These are phyloP conservation scores for Verticillium klebahnii DNA, from an alignment of 2,329 filamentous ascomycete genomes.

Conservation along the genomic window DNA sequence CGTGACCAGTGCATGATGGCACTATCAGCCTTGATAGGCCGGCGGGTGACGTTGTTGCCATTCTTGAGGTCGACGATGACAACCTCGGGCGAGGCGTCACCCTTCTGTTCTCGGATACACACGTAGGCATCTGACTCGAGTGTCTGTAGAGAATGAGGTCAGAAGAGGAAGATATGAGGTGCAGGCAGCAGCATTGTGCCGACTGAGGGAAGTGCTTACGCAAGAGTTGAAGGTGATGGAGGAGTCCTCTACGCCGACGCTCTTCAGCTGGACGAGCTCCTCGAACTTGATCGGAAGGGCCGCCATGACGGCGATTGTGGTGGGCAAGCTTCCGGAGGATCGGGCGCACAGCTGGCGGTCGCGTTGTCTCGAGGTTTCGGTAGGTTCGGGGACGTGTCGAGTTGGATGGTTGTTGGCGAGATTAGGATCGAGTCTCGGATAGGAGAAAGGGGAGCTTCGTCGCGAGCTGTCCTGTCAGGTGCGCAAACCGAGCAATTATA, in stretches of 20 bases:
- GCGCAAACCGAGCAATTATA: constrained; percentile 14
- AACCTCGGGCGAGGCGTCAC: constrained; percentile 82
- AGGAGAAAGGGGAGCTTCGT: constrained; percentile 6
- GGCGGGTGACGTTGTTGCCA: constrained; percentile 88
- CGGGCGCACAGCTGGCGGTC: constrained; percentile 5
- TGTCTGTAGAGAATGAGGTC: constrained; percentile 78
- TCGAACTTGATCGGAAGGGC: constrained; percentile 88
- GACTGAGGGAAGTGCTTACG: constrained; percentile 42
- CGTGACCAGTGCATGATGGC: constrained; percentile 99
- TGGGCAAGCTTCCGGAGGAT: constrained; percentile 6
- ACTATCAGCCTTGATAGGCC: constrained; percentile 98
- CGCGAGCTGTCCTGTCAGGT: not conserved
- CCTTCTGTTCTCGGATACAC: constrained; percentile 92
- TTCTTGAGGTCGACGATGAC: constrained; percentile 98
- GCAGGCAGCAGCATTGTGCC: not conserved
- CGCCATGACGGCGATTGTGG: constrained; percentile 42
- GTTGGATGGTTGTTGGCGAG: constrained; percentile 6
- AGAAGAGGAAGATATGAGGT: constrained; percentile 47
- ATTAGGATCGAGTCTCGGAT: constrained; percentile 5
- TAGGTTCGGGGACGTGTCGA: constrained; percentile 1
- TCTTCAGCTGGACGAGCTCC: constrained; percentile 71
- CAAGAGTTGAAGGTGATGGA: constrained; percentile 76
- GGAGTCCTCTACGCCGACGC: constrained; percentile 40
- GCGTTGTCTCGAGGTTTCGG: not conserved
- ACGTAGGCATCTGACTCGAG: constrained; percentile 97